Evolutionary conservation across 2,329 filamentous ascomycete species (phyloP).

Genomic region (Fusarium falciforme): DNA sequence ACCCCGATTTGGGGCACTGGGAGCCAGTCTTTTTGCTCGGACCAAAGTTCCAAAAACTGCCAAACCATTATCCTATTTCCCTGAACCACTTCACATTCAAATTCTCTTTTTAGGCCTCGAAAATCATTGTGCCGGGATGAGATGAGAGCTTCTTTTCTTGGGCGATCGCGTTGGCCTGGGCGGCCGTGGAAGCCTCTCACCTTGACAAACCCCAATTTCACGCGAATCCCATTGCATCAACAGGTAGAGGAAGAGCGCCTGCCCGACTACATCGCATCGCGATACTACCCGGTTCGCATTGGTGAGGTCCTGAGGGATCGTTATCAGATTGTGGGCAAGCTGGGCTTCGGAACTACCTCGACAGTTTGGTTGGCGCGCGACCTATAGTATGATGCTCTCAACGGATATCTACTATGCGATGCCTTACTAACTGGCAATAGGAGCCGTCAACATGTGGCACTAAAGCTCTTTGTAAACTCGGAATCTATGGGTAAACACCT

Average conservation of each 20-base stretch:
- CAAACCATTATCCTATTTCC: neutral
- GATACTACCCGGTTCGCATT: slow-evolving; percentile 41
- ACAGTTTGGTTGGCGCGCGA: slow-evolving; percentile 56
- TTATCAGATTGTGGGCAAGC: slow-evolving; percentile 54
- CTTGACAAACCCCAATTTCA: slow-evolving; percentile 33
- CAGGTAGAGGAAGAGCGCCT: slow-evolving; percentile 39
- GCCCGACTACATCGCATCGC: slow-evolving; percentile 32
- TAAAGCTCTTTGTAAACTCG: slow-evolving; percentile 48
- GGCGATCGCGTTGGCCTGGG: slow-evolving; percentile 13
- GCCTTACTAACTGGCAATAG: slow-evolving; percentile 25
- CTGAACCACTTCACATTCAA: neutral
- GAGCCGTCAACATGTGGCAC: slow-evolving; percentile 45
- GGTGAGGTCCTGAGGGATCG: slow-evolving; percentile 40
- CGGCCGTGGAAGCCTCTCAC: slow-evolving; percentile 27
- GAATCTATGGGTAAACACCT: slow-evolving; percentile 39
- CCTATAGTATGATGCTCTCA: slow-evolving; percentile 22
- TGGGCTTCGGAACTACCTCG: slow-evolving; percentile 55
- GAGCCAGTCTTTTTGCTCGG: neutral
- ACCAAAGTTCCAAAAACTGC: neutral
- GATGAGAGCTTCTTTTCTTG: slow-evolving; percentile 7
- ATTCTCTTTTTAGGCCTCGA: neutral
- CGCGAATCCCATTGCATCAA: neutral
- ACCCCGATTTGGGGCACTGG: neutral
- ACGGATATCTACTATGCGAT: neutral
- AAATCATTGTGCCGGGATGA: neutral